These are phyloP conservation scores for Aureobasidium namibiae DNA, from an alignment of 2,329 filamentous ascomycete species.

Conservation along the genomic window DNA sequence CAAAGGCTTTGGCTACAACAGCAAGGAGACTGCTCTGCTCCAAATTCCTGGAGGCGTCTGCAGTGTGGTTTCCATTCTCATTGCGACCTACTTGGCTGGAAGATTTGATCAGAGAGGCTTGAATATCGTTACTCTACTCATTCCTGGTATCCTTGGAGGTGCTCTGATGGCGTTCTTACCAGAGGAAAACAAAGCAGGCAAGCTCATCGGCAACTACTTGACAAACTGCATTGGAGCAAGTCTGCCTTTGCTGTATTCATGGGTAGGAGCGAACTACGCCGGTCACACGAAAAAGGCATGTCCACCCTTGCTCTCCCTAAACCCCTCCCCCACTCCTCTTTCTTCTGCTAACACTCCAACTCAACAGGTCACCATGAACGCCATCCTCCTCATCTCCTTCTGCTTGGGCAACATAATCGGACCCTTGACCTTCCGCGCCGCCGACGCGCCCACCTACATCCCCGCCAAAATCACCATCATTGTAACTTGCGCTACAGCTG, in stretches of 20 bases:
- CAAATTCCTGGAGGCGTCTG: slow-evolving; percentile 53
- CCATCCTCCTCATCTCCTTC: slow-evolving; percentile 35
- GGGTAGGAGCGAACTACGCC: slow-evolving; percentile 45
- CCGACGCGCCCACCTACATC: slow-evolving; percentile 30
- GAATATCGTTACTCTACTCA: slow-evolving; percentile 21
- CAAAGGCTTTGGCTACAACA: slow-evolving; percentile 24
- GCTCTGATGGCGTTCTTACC: slow-evolving; percentile 25
- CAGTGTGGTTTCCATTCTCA: slow-evolving; percentile 31
- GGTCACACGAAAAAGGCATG: slow-evolving; percentile 56
- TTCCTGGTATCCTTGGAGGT: slow-evolving; percentile 23
- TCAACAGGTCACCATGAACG: slow-evolving; percentile 58
- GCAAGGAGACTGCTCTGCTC: slow-evolving; percentile 24
- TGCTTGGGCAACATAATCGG: slow-evolving; percentile 35
- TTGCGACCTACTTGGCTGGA: slow-evolving; percentile 21
- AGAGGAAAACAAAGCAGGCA: slow-evolving; percentile 36
- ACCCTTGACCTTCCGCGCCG: slow-evolving; percentile 31
- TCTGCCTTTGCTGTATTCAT: slow-evolving; percentile 31
- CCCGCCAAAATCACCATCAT: slow-evolving; percentile 38
- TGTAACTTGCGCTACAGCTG: slow-evolving; percentile 26
- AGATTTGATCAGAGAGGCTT: slow-evolving; percentile 23
- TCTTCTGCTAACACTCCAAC: neutral
- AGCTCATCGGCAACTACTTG: slow-evolving; percentile 33
- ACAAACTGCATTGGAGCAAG: slow-evolving; percentile 32
- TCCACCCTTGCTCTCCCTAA: neutral
- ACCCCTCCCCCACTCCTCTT: neutral